Percentiles rank a stretch among this genome's conserved stretches.
Conservation (phyloP, 352 stramenopile species). For the Pythium dissotocum region DNA sequence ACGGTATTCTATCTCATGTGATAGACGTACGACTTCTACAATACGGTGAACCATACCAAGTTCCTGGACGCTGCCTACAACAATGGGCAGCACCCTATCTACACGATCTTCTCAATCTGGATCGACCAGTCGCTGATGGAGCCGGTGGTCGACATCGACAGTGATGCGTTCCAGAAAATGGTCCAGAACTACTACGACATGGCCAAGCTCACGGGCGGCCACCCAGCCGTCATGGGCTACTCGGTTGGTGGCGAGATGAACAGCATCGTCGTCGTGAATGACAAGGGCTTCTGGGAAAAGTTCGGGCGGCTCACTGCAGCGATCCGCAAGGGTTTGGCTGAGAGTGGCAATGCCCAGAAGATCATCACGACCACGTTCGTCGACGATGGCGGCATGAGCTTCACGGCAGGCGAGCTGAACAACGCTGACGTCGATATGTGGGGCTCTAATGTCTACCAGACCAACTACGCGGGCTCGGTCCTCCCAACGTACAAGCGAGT, state of each 20-base stretch:
- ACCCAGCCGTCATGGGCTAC: slow-evolving; percentile 69
- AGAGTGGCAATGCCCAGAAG: slow-evolving; percentile 50
- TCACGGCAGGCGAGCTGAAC: slow-evolving; percentile 43
- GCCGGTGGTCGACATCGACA: slow-evolving; percentile 25
- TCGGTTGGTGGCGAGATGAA: slow-evolving; percentile 81
- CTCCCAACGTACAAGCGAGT: slow-evolving; percentile 53
- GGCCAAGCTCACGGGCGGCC: slow-evolving; percentile 47
- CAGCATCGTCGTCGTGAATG: slow-evolving; percentile 53
- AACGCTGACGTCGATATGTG: slow-evolving; percentile 66
- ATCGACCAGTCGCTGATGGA: slow-evolving; percentile 65
- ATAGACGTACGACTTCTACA: slow-evolving; percentile 70
- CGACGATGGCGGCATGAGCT: slow-evolving; percentile 55
- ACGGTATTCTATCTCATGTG: neutral
- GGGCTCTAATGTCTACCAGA: slow-evolving; percentile 76
- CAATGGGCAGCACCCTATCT: slow-evolving; percentile 50
- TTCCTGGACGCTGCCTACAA: slow-evolving; percentile 73
- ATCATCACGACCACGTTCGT: slow-evolving; percentile 83
- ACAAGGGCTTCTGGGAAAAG: slow-evolving; percentile 62
- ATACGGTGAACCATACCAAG: slow-evolving; percentile 41
- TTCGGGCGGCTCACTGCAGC: slow-evolving; percentile 51
- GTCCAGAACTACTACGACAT: slow-evolving; percentile 63
- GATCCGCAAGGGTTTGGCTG: slow-evolving; percentile 49
- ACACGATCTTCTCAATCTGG: slow-evolving; percentile 76
- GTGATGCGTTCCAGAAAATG: slow-evolving; percentile 44
- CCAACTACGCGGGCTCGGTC: slow-evolving; percentile 53